phyloP scores from a whole-genome alignment of 106 monocot species.

The Gastrodia elata region DNA sequence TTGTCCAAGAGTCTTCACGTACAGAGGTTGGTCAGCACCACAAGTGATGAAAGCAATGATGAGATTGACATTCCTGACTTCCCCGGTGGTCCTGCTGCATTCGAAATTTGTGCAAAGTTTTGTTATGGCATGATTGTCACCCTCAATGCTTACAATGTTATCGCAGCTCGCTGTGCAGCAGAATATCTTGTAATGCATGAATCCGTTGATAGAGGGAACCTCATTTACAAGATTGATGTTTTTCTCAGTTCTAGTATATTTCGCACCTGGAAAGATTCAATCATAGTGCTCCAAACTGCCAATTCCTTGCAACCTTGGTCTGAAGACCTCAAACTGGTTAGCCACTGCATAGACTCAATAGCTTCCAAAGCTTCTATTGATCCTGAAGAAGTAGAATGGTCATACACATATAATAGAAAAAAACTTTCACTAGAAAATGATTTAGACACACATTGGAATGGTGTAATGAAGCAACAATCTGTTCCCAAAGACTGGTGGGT shows the following conservation, averaged over 20 bases:
- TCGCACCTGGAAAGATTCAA: conserved; percentile 77
- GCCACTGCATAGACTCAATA: conserved; percentile 56
- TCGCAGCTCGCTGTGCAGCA: conserved; percentile 68
- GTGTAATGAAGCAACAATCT: conserved; percentile 38
- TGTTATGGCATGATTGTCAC: conserved; percentile 85
- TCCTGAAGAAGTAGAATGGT: conserved; percentile 58
- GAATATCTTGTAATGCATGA: conserved; percentile 81
- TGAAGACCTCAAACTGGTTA: conserved; percentile 54
- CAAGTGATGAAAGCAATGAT: conserved; percentile 28
- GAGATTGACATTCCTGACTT: conserved; percentile 58
- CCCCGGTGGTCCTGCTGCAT: conserved; percentile 71
- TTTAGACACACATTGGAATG: conserved; percentile 50
- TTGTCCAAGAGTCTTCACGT: conserved; percentile 56
- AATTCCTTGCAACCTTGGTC: conserved; percentile 46
- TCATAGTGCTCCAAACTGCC: conserved; percentile 59
- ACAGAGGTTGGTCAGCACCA: conserved; percentile 34
- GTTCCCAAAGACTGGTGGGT: conserved; percentile 85
- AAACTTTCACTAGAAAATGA: conserved; percentile 52
- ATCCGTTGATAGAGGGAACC: conserved; percentile 65
- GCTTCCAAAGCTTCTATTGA: conserved; percentile 35
- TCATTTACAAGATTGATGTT: conserved; percentile 79
- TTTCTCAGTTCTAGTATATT: conserved; percentile 62
- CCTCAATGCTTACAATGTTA: conserved; percentile 73
- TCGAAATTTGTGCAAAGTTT: conserved; percentile 88
- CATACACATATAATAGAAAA: conserved; percentile 62